Evolutionary conservation across 2,329 filamentous ascomycete genomes (phyloP), one percentile per base, ranked within the genome.

Genomic region (Zasmidium cellare): DNA sequence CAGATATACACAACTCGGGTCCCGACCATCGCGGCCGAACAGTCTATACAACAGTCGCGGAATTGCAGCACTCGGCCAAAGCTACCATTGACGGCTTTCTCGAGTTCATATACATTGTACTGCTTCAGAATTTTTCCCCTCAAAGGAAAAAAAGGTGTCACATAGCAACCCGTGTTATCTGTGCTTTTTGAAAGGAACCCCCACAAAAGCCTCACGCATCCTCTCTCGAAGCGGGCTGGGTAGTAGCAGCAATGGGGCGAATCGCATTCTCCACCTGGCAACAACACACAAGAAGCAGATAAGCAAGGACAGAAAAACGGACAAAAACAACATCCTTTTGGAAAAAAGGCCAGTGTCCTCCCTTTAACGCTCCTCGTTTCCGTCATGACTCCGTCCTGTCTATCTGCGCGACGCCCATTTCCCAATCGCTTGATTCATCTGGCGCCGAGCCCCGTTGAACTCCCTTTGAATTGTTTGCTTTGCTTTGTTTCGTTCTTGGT

Each of bases 181-280:
- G 16, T 41, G 35, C 35, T n/a, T n/a, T n/a, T n/a, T n/a, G n/a
- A n/a, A n/a, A n/a, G 35, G 12, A 28, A 24, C 25, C 9, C 6
- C 6, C 41, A 45, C 19, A 47, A 52, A 45, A 55, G 58, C 58
- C 58, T 57, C 58, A 57, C 58, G 58, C 55, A 51, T 52, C 58
- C 58, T 52, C 19, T 18, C 41, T 44, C 47, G 46, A 38, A 48
- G 58, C 58, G 58, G 58, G 58, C 58, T 60, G 23, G 28, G 20
- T n/a, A 20, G 51, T 60, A 22, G 52, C 52, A 60, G 47, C 47
- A 48, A 57, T 56, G 47, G n/a, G n/a, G 28, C 22, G 35, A 56
- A 45, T 50, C 35, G 18, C 31, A 22, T 25, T 6, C 22, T 16
- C 45, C 14, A 28, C 51, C 5, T 38, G 6, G 22, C n/a, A 38